Conservation (phyloP, 495 filamentous ascomycete species). For the Tetracladium setigerum region DNA sequence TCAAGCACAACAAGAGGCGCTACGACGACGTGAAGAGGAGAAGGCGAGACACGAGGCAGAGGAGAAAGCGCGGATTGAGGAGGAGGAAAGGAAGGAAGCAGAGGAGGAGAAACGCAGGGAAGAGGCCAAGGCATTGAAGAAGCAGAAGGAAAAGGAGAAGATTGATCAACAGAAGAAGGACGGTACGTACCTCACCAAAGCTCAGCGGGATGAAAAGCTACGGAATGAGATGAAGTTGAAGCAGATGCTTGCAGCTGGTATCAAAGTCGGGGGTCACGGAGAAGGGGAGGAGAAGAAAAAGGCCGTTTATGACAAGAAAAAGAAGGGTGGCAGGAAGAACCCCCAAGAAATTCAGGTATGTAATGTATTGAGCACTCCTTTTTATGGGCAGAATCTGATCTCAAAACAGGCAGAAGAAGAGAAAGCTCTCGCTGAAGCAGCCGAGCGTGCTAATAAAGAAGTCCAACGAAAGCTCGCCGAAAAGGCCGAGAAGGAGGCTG, state of each 20-base stretch:
- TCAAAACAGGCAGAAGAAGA: constrained; percentile 52
- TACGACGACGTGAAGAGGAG: constrained; percentile 69
- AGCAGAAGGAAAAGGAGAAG: constrained; percentile 92
- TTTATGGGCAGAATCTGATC: constrained; percentile 3
- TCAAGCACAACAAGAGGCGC: constrained; percentile 86
- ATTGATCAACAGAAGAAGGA: constrained; percentile 93
- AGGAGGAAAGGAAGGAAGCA: constrained; percentile 54
- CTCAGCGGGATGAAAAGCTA: constrained; percentile 80
- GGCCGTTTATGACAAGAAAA: constrained; percentile 62
- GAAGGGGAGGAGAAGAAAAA: constrained; percentile 54
- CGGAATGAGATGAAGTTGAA: constrained; percentile 79
- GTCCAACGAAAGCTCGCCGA: constrained; percentile 59
- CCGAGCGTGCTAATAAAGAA: constrained; percentile 54
- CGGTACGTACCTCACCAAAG: constrained; percentile 91
- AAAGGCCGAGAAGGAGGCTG: constrained; percentile 48
- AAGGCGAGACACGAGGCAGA: constrained; percentile 59
- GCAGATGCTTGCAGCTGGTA: constrained; percentile 88
- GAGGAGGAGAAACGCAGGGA: constrained; percentile 72
- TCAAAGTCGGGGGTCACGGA: constrained; percentile 70
- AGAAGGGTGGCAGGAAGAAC: constrained; percentile 61
- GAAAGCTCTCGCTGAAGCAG: constrained; percentile 63
- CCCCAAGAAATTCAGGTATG: constrained; percentile 50
- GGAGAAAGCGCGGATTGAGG: constrained; percentile 65
- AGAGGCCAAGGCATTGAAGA: constrained; percentile 70
- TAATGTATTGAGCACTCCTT: neutral